Conservation (phyloP, 2,329 filamentous ascomycete species). For the Cercospora sesami region DNA sequence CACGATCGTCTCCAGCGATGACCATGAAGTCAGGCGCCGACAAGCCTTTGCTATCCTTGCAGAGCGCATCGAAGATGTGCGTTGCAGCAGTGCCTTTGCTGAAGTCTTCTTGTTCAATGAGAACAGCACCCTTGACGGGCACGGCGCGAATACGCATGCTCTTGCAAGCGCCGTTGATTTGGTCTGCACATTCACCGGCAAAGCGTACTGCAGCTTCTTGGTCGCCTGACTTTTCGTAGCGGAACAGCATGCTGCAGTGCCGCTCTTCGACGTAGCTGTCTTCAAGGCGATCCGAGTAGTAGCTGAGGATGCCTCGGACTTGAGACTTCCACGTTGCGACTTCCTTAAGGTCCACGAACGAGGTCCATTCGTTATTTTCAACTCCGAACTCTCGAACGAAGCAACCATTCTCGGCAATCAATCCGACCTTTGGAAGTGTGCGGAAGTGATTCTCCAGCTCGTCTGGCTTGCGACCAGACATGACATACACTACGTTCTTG, state of each 20-base stretch:
- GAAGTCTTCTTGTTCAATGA: conserved; percentile 82
- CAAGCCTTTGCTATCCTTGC: conserved; percentile 23
- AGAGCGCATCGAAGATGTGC: conserved; percentile 62
- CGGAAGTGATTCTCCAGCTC: conserved; percentile 86
- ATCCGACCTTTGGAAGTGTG: conserved; percentile 75
- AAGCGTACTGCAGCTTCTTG: conserved; percentile 72
- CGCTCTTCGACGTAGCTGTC: conserved; percentile 85
- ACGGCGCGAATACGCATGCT: conserved; percentile 81
- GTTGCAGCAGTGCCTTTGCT: conserved; percentile 83
- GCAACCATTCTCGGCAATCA: conserved; percentile 94
- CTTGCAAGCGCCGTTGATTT: conserved; percentile 92
- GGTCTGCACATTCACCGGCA: conserved; percentile 85
- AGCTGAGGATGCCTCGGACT: conserved; percentile 78
- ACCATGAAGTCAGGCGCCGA: conserved; percentile 75
- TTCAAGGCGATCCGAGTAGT: conserved; percentile 86
- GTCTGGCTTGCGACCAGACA: conserved; percentile 84
- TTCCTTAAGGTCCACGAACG: conserved; percentile 70
- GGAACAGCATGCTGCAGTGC: conserved; percentile 88
- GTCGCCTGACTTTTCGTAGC: conserved; percentile 81
- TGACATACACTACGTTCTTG: conserved; percentile 85
- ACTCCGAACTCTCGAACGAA: conserved; percentile 72
- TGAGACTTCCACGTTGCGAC: conserved; percentile 79
- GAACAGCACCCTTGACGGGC: conserved; percentile 71
- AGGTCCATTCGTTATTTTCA: conserved; percentile 65
- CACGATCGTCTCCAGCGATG: conserved; percentile 85